These are phyloP conservation scores for Viridothelium virens DNA, from an alignment of 495 filamentous ascomycete species.

Conservation along the genomic window DNA sequence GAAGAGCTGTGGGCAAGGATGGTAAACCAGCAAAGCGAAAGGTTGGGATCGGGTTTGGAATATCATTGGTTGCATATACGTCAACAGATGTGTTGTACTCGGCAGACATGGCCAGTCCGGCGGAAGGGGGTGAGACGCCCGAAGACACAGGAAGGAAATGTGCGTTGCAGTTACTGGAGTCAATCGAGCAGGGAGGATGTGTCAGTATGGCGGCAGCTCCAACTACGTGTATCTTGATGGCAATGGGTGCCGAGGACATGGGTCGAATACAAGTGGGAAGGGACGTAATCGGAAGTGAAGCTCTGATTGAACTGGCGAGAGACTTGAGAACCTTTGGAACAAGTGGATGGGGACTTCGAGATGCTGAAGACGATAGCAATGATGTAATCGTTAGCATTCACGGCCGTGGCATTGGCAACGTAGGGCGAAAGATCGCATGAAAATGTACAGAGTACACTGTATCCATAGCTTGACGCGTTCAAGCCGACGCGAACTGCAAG, in stretches of 20 bases:
- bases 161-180: conserved; percentile 82
- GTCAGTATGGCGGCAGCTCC: conserved; percentile 59
- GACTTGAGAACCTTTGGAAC: conserved; percentile 80
- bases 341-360: conserved; percentile 79
- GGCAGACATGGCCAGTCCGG: conserved; percentile 76
- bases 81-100: conserved; percentile 77
- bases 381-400: conserved; percentile 87
- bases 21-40: conserved; percentile 57
- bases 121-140: conserved; percentile 69
- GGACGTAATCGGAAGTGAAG: conserved; percentile 71
- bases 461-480: too few species aligned
- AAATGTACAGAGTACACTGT: too few species aligned
- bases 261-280: conserved; percentile 59
- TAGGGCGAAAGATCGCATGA: conserved; percentile 73
- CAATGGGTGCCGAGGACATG: conserved; percentile 79
- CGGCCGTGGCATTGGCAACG: conserved; percentile 89
- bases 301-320: conserved; percentile 66
- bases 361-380: conserved; percentile 53
- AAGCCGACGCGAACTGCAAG: neutral
- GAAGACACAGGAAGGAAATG: conserved; percentile 85
- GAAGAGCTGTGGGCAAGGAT: conserved; percentile 46
- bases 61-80: conserved; percentile 85
- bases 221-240: conserved; percentile 81
- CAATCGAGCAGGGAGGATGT: conserved; percentile 73
- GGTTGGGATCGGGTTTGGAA: conserved; percentile 77